A percentile compares a stretch with the other conserved stretches of the same genome.
Evolutionary conservation across 1,284 basidiomycete genomes (phyloP).

Genomic region (Chiua sp.): DNA sequence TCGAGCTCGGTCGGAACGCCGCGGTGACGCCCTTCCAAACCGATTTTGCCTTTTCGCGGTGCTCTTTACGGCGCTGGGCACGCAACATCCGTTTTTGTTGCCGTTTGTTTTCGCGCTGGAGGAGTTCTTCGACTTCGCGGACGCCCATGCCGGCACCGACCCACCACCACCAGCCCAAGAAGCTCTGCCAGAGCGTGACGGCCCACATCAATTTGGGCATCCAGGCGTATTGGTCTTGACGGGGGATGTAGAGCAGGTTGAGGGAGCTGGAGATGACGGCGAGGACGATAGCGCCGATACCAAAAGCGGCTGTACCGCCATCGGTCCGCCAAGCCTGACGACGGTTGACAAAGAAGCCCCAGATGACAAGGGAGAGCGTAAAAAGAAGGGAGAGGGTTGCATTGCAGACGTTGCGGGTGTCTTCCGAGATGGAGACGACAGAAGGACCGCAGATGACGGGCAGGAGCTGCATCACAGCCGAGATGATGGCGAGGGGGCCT

Average conservation of each 20-base stretch:
- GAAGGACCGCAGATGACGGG: slow-evolving; percentile 58
- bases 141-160: slow-evolving; percentile 87
- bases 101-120: slow-evolving; percentile 63
- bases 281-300: slow-evolving; percentile 78
- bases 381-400: slow-evolving; percentile 95
- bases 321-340: slow-evolving; percentile 94
- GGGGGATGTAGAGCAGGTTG: slow-evolving; percentile 86
- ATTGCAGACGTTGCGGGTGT: slow-evolving; percentile 94
- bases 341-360: slow-evolving; percentile 93
- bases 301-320: slow-evolving; percentile 96
- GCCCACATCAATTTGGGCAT: slow-evolving; percentile 86
- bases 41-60: slow-evolving; percentile 54
- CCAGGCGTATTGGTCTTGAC: slow-evolving; percentile 86
- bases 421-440: slow-evolving; percentile 69
- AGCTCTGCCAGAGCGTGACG: slow-evolving; percentile 92
- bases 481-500: slow-evolving; percentile 87
- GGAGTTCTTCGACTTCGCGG: slow-evolving; percentile 64
- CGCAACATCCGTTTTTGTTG: slow-evolving; percentile 51
- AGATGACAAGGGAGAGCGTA: slow-evolving; percentile 87
- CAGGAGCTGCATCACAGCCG: slow-evolving; percentile 87
- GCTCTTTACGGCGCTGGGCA: slow-evolving; percentile 47
- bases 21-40: slow-evolving; percentile 60
- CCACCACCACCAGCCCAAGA: slow-evolving; percentile 98
- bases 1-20: slow-evolving; percentile 36
- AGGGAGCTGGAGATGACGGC: slow-evolving; percentile 82